phyloP scores from a whole-genome alignment of 2,329 filamentous ascomycete genomes.

The Leptosphaerulina australis region DNA sequence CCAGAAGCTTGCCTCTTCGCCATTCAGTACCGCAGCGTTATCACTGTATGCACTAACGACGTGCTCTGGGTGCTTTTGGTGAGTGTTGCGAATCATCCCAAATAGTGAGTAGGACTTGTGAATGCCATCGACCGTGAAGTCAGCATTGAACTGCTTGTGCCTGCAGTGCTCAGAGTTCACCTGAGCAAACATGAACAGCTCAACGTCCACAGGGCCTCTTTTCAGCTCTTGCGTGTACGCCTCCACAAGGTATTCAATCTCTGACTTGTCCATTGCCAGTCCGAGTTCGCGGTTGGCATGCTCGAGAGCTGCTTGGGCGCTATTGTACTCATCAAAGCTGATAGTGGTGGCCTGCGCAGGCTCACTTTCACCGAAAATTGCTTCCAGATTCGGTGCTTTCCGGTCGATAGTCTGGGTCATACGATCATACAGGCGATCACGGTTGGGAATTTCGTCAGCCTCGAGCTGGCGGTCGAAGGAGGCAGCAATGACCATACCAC shows the following conservation, averaged over 20 bases:
- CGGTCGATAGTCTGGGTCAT: constrained; percentile 88
- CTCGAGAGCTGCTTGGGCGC: constrained; percentile 74
- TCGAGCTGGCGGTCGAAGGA: constrained; percentile 60
- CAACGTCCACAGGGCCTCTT: constrained; percentile 80
- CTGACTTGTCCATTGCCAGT: constrained; percentile 82
- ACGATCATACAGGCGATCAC: constrained; percentile 82
- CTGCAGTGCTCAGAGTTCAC: constrained; percentile 96
- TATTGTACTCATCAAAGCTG: constrained; percentile 67
- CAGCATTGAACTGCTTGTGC: constrained; percentile 94
- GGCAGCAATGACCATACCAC: constrained; percentile 78
- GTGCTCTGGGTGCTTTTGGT: constrained; percentile 74
- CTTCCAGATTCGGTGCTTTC: constrained; percentile 69
- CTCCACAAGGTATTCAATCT: constrained; percentile 94
- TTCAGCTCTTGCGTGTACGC: constrained; percentile 71
- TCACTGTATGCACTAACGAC: constrained; percentile 98
- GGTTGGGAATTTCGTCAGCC: constrained; percentile 62
- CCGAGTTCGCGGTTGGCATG: constrained; percentile 85
- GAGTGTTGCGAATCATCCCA: constrained; percentile 95
- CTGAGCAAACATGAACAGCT: constrained; percentile 99
- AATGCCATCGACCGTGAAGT: constrained; percentile 91
- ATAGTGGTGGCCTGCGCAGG: constrained; percentile 74
- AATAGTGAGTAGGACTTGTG: constrained; percentile 83
- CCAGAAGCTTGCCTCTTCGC: constrained; percentile 77
- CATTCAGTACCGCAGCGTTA: constrained; percentile 90
- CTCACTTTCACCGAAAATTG: constrained; percentile 77